Evolutionary conservation across 768 basidiomycete species (phyloP), one percentile per base, ranked within the genome.

Genomic region (Termitomyces sp.): DNA sequence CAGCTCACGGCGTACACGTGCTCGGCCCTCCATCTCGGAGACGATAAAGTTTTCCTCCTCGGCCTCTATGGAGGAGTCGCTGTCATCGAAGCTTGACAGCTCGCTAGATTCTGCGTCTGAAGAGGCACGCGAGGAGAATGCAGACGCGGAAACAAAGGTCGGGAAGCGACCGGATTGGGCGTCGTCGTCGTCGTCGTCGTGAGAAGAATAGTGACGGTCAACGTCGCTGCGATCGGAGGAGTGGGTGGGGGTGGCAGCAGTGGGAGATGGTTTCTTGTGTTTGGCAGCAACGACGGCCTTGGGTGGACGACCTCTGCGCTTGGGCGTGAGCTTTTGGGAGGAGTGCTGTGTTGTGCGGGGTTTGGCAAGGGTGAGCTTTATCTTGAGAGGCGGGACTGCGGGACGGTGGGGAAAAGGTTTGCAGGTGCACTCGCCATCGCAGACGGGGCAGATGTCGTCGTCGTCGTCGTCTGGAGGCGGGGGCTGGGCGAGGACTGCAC

Each of bases 351-450:
- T n/a, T n/a, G n/a, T n/a, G n/a, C n/a, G 30, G 30, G 30, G 72
- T 65, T 74, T 81, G 65, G 73, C 78, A 58, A 81, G 76, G 48
- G 83, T 84, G 59, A 89, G 80, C 70, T 83, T 86, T 74, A 89
- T 88, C 76, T 89, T 90, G 65, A 89, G 78, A 5, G 1, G 69
- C 64, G 67, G 57, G 68, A 71, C 68, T 70, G 65, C 68, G 67
- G 57, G 71, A 74, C 76, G 68, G 73, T 63, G 67, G 53, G 67
- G 63, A 71, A 75, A 76, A 79, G 70, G 73, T 70, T 17, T 39
- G 78, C 90, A 92, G 30, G 88, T 91, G 77, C 90, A 93, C 67
- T 89, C 85, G 67, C 88, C 86, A 78, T 92, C 91, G 88, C 90
- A 93, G 61, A 92, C 89, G 8, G 89, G 90, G 71, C 90, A 93